phyloP scores from a whole-genome alignment of 495 filamentous ascomycete genomes.

The Xylaria grammica region DNA sequence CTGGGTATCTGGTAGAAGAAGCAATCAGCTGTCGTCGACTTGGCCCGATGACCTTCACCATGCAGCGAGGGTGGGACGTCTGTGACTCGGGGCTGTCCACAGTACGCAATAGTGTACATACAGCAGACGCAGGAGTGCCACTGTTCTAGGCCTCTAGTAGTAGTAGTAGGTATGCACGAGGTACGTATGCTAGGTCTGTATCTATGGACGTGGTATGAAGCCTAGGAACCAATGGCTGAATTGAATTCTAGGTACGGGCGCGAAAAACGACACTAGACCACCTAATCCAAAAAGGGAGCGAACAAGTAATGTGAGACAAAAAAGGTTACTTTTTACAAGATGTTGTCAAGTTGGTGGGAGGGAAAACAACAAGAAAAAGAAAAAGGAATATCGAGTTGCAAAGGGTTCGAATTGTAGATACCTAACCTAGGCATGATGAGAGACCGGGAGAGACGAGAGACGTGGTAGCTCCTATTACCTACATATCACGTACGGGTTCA shows the following conservation, averaged over 20 bases:
- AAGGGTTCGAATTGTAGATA: slow-evolving; percentile 1
- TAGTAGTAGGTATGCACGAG: not conserved
- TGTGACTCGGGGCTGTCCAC: not conserved
- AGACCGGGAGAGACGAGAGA: no score
- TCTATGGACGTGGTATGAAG: not conserved
- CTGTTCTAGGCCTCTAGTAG: not conserved
- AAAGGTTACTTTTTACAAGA: slow-evolving; percentile 9
- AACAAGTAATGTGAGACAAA: not conserved
- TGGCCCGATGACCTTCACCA: slow-evolving; percentile 22
- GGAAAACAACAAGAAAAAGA: not conserved
- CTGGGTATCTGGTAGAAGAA: slow-evolving; percentile 18
- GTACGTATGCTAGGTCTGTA: not conserved
- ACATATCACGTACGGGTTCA: not conserved
- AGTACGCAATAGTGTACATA: not conserved
- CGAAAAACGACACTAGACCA: not conserved
- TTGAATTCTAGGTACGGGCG: slow-evolving; percentile 3
- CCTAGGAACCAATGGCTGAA: slow-evolving; percentile 4
- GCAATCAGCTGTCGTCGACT: slow-evolving; percentile 24
- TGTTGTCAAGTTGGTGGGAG: not conserved
- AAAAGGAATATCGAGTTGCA: not conserved
- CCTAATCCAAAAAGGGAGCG: slow-evolving; percentile 3
- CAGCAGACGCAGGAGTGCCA: slow-evolving; percentile 1
- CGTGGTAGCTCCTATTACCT: slow-evolving; percentile 16
- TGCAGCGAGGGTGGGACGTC: slow-evolving; percentile 22
- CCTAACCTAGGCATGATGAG: not conserved